These are phyloP conservation scores for Phytophthora uliginosa DNA, from an alignment of 352 stramenopile species.

Conservation along the genomic window DNA sequence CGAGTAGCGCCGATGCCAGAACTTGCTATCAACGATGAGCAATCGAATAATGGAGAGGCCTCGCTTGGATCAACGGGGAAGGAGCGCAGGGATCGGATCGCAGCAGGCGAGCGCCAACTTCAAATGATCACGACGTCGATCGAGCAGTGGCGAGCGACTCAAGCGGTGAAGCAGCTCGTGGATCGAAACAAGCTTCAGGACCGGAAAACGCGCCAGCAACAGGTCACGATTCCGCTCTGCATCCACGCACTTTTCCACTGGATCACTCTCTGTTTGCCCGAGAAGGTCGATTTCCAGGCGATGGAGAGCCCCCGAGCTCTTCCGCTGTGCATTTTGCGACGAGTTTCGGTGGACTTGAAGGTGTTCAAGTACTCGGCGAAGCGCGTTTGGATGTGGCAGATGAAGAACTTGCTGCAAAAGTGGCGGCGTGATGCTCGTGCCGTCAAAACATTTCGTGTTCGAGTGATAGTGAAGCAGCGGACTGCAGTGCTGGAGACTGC, in stretches of 20 bases:
- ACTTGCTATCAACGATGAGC: not conserved
- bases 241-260: constrained; percentile 62
- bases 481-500: constrained; percentile 41
- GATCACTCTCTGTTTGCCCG: constrained; percentile 48
- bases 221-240: constrained; percentile 39
- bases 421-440: constrained; percentile 23
- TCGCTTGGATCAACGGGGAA: not conserved
- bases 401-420: constrained; percentile 10
- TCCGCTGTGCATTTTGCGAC: constrained; percentile 39
- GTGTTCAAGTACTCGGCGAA: constrained; percentile 33
- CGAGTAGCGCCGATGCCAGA: constrained; percentile 6
- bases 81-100: not conserved
- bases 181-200: constrained; percentile 37
- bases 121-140: constrained; percentile 51
- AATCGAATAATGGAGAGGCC: not conserved
- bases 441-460: constrained; percentile 20
- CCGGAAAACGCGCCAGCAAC: constrained; percentile 25
- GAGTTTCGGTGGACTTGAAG: constrained; percentile 39
- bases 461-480: constrained; percentile 32
- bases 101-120: constrained; percentile 19
- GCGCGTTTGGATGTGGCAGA: constrained; percentile 25
- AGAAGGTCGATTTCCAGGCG: constrained; percentile 23
- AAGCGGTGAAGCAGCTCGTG: constrained; percentile 43
- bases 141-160: constrained; percentile 56
- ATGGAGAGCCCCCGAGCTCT: constrained; percentile 36